Base-by-base conservation (phyloP, 345 rosid species). In the Anastatica hierochuntica region DNA sequence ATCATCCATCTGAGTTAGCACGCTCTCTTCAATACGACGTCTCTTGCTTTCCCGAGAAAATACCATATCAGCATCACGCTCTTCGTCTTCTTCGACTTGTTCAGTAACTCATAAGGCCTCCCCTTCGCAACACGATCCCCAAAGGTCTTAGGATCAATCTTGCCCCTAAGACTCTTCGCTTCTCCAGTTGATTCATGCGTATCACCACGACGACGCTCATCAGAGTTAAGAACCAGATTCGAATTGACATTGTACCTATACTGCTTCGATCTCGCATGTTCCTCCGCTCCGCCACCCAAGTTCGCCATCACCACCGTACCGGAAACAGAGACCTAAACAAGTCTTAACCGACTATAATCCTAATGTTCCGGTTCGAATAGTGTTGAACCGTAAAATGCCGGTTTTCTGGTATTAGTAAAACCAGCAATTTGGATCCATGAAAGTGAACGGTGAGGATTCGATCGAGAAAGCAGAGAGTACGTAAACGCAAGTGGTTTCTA, bases 261-360 rank as follows among this genome's bases (percentile, higher is more conserved):
- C 77, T 89, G 92, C 63, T 81, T 89, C 58, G 74, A 85, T 19
- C 97, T 82, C 5, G 89, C 92, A 49, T 83, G 95, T 14, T 88
- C 95, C 78, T 89, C 95, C 1, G 95, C 95, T 42, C 95, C 90
- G 64, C 95, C 95, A 9, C 83, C 89, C 13, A 77, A 66, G 59
- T 81, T 68, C 38, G 85, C 76, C 95, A 85, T 85, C 46, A 9
- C 24, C 14, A n/a, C n/a, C n/a, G 20, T 23, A 52, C 49, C 50
- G 39, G n/a, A 67, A 4, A 46, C 14, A 45, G 10, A 53, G 53
- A 41, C 13, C 19, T 48, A 13, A 1, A 35, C 5, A 35, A 1
- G 15, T 43, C 10, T 39, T 27, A 56, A 44, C 52, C 43, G 24
- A 19, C 33, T n/a, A n/a, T n/a, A n/a, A n/a, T n/a, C n/a, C n/a